Base-by-base conservation (phyloP, 257 asterid species). In the Ophiorrhiza pumila region DNA sequence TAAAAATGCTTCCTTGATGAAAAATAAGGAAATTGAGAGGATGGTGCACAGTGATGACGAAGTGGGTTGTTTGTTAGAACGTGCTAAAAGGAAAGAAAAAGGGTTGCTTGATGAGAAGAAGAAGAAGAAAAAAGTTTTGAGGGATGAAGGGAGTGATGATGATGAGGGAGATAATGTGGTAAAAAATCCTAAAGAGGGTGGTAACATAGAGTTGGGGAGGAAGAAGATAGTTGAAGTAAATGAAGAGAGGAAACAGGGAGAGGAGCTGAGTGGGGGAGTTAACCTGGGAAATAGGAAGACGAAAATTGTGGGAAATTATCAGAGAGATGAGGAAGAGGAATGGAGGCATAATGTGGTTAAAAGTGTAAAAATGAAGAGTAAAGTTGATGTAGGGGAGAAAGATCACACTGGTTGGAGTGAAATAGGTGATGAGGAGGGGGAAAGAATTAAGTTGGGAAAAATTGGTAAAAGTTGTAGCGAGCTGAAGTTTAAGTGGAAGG, bases 51-150 rank as follows among this genome's bases (percentile, higher is more conserved):
- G 27, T 0, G 12, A 22, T 8, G 72, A 76, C 49, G 77, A 64
- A 13, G 69, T 64, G 50, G 69, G 69, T 27, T 50, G 50, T 55
- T 37, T 22, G 18, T 2, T 15, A 32, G 12, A 10, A 29, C 69
- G 73, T 34, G 62, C 73, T 37, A 52, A 52, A 69, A 37, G 20
- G 46, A 68, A 25, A 29, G n/a, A 23, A 17, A 35, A 34, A 20
- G 17, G 27, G 41, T 47, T 68, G 72, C 43, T 49, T 22, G 10
- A 18, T 31, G 57, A 52, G 27, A 52, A 22, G 41, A 67, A 45
- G 72, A 68, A 68, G 72, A 67, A 45, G 72, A 68, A 68, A 60
- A 67, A 50, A 53, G 12, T 2, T 47, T 32, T 25, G 45, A 67
- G 41, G 23, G 59, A 4, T 47, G 71, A 46, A 4, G 37, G 23